These are phyloP conservation scores for Balansia obtecta DNA, from an alignment of 2,329 filamentous ascomycete genomes.

Conservation along the genomic window DNA sequence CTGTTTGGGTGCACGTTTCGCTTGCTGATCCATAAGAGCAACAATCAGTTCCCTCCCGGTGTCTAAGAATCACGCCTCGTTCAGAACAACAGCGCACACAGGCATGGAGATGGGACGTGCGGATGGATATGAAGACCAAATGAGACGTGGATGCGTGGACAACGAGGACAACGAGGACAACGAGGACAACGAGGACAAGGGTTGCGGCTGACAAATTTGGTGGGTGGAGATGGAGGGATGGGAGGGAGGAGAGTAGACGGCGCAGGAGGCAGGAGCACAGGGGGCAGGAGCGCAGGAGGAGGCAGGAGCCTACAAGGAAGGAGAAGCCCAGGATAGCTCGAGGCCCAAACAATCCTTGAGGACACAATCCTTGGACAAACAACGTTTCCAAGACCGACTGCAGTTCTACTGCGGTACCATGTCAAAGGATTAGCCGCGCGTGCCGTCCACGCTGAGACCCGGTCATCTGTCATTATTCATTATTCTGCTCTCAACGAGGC, in stretches of 20 bases:
- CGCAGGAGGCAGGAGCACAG: neutral
- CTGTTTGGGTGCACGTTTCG: conserved; percentile 24
- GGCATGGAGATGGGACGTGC: neutral
- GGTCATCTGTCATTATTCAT: neutral
- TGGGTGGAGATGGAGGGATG: no score
- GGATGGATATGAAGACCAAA: neutral
- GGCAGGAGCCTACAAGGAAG: no score
- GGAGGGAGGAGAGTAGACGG: neutral
- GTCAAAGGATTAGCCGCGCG: neutral
- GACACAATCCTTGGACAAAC: no score
- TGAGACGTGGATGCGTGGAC: neutral
- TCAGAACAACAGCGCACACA: neutral
- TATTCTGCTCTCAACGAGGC: neutral
- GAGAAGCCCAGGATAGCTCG: no score
- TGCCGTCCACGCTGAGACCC: neutral
- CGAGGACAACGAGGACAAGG: neutral
- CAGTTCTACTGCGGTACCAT: no score
- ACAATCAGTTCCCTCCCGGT: neutral
- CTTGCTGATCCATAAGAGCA: conserved; percentile 7
- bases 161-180: no score
- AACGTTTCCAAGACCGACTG: no score
- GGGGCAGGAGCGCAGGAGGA: neutral
- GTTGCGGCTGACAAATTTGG: conserved; percentile 1
- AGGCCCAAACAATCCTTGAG: no score
- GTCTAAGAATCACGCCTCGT: neutral